phyloP scores from a whole-genome alignment of 768 basidiomycete species.

The Suillus americanus region DNA sequence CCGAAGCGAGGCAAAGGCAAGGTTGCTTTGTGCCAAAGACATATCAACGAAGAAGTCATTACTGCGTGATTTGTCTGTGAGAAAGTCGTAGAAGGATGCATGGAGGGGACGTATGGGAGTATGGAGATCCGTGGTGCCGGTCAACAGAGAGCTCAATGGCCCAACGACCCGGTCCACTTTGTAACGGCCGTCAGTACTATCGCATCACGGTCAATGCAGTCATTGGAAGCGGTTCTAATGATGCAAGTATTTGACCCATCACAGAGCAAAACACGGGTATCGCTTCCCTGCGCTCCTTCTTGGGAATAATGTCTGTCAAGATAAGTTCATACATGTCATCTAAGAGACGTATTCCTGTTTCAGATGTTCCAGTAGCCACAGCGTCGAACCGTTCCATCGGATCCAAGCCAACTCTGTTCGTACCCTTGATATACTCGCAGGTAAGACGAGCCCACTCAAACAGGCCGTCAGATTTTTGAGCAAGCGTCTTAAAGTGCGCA shows the following conservation, averaged over 20 bases:
- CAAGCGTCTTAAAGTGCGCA: not conserved
- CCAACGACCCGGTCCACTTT: not conserved
- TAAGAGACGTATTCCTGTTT: not conserved
- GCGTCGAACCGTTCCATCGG: not conserved
- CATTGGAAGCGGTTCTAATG: not conserved
- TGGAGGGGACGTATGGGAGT: slow-evolving; percentile 19
- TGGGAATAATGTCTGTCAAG: not conserved
- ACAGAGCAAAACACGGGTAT: not conserved
- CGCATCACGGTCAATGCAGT: not conserved
- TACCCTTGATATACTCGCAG: slow-evolving; percentile 11
- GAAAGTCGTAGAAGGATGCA: slow-evolving; percentile 28
- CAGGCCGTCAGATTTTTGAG: slow-evolving; percentile 2
- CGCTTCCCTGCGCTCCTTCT: not conserved
- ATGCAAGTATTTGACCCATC: slow-evolving; percentile 2
- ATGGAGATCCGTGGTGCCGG: not conserved
- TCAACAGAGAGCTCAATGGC: slow-evolving; percentile 5
- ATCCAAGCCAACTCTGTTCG: not conserved
- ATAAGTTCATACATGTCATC: slow-evolving; percentile 2
- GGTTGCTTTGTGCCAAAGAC: not conserved
- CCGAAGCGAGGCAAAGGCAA: slow-evolving; percentile 20
- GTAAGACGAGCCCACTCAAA: slow-evolving; percentile 12
- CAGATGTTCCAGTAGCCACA: not conserved
- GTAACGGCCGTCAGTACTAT: not conserved
- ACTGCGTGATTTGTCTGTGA: slow-evolving; percentile 13
- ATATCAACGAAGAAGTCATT: slow-evolving; percentile 11